A percentile compares a stretch with the other conserved stretches of the same genome.
Evolutionary conservation across 306 rosid genomes (phyloP).

Genomic region (Prunus padus): DNA sequence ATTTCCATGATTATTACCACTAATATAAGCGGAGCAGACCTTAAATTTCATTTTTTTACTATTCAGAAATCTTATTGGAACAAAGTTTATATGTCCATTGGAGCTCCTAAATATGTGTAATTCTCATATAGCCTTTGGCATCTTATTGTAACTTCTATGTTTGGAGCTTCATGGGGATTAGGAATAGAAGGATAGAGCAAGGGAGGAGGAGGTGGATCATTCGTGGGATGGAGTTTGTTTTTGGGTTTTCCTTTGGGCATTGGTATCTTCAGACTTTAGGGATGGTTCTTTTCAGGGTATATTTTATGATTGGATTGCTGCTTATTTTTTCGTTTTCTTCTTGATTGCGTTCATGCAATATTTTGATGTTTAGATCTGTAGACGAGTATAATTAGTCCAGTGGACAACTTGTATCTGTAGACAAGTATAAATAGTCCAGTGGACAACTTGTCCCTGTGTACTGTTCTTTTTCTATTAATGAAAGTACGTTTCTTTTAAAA

Average conservation of each 20-base stretch:
- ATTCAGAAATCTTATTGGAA: neutral
- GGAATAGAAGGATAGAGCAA: neutral
- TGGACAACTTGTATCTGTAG: neutral
- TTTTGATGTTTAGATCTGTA: neutral
- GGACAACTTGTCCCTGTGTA: neutral
- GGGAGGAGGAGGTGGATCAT: neutral
- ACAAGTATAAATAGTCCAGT: neutral
- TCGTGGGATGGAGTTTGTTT: neutral
- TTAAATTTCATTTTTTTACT: neutral
- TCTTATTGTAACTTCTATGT: neutral
- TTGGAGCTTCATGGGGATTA: neutral
- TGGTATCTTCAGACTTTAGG: neutral
- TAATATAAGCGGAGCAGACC: neutral
- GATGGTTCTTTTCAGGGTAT: neutral
- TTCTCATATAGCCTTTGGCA: neutral
- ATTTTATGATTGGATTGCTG: neutral
- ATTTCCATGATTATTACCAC: neutral
- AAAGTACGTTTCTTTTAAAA: neutral
- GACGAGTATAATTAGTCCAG: neutral
- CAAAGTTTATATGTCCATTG: neutral
- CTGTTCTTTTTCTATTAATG: neutral
- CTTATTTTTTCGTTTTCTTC: neutral
- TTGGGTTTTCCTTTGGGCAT: neutral
- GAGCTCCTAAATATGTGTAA: neutral
- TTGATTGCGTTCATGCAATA: neutral